Evolutionary conservation across 108 stramenopile genomes (phyloP), one percentile per base, ranked within the genome.

Genomic region (Cyclotella distinguenda): DNA sequence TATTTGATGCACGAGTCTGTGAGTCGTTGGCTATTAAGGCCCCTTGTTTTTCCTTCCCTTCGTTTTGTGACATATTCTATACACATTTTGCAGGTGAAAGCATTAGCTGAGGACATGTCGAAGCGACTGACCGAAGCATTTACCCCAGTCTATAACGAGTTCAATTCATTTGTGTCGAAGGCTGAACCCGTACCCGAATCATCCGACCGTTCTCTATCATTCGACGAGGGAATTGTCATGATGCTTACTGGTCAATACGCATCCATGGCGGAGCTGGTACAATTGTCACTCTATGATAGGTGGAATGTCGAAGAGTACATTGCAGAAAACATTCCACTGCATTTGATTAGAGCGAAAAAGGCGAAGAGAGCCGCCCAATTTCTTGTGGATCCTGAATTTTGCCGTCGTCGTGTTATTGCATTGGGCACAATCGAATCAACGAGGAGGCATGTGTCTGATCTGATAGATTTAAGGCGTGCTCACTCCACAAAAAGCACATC

Each of bases 91-190:
- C 68, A 84, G 84, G 64, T 91, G 33, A 88, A 87, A 68, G 78
- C 82, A 15, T 83, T 93, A 0, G 91, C 88, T 11, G 91, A 89
- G 72, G 82, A 85, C 49, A 90, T 93, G 86, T 77, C 88, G n/a
- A 78, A 85, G 48, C 82, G 91, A 18, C 60, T 66, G 38, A 77
- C 85, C 10, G 71, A 81, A 18, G 78, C 85, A 39, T 86, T 93
- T 23, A 77, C 79, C 52, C 91, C 91, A 22, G 43, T 70, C 11
- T 65, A 69, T 16, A 86, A 92, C 77, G 75, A 86, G 36, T 93
- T 83, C 60, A 86, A 85, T 40, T 86, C 84, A 39, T 93, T 84
- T 60, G 44, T 68, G 15, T 68, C 61, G 10, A 65, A 58, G 34
- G 19, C 27, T 7, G 75, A 71, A 57, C 36, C 33, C 1, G 52